phyloP scores from a whole-genome alignment of 768 basidiomycete species.

The Rhizopogon vulgaris region DNA sequence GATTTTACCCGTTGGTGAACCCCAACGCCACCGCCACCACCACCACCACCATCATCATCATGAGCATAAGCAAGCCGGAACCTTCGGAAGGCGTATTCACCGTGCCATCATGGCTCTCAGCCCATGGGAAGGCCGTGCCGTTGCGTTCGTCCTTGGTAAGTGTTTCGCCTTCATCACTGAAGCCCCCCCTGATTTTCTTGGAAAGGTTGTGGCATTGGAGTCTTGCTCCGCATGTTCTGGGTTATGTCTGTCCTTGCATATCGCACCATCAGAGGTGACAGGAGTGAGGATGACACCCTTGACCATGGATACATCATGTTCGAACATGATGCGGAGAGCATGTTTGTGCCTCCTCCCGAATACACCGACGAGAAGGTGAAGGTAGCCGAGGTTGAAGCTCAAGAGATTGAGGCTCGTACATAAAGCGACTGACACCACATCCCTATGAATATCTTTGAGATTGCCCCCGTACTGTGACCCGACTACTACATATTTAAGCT shows the following conservation, averaged over 20 bases:
- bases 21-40: slow-evolving; percentile 19
- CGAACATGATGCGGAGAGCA: slow-evolving; percentile 41
- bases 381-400: slow-evolving; percentile 8
- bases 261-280: slow-evolving; percentile 46
- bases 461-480: background rate
- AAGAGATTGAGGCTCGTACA: slow-evolving; percentile 2
- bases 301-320: slow-evolving; percentile 36
- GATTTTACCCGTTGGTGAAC: background rate
- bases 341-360: slow-evolving; percentile 47
- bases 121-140: slow-evolving; percentile 77
- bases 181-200: background rate
- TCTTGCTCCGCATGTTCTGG: slow-evolving; percentile 76
- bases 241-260: slow-evolving; percentile 58
- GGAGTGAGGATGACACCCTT: slow-evolving; percentile 35
- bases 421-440: background rate
- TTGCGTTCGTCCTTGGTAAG: slow-evolving; percentile 78
- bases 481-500: background rate
- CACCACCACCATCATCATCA: slow-evolving; percentile 20
- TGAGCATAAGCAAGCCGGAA: slow-evolving; percentile 14
- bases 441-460: background rate
- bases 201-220: slow-evolving; percentile 78
- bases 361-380: slow-evolving; percentile 54
- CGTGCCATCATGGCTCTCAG: slow-evolving; percentile 63
- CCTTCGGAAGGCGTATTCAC: slow-evolving; percentile 58
- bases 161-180: slow-evolving; percentile 4